Percentiles rank a stretch among this genome's conserved stretches.
Evolutionary conservation across 179 eudicot genomes (phyloP).

Genomic region (Nepenthes alata): DNA sequence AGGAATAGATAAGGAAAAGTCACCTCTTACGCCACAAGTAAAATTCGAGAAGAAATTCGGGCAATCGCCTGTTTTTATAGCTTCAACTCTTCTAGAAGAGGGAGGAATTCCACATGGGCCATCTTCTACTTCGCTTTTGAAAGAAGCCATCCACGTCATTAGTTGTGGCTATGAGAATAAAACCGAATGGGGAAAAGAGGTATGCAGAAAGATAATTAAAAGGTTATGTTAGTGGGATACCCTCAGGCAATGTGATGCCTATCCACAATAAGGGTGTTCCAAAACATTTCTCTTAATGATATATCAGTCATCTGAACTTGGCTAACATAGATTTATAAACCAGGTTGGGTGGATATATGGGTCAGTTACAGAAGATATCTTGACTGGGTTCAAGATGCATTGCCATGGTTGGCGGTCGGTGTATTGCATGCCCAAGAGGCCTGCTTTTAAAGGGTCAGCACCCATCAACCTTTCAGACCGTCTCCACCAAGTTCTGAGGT

Average conservation of each 20-base stretch:
- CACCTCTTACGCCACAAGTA: constrained; percentile 55
- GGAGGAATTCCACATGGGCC: constrained; percentile 48
- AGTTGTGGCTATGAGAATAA: constrained; percentile 73
- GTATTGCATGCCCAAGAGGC: constrained; percentile 81
- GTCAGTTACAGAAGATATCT: constrained; percentile 89
- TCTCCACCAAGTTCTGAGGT: constrained; percentile 88
- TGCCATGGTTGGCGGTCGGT: constrained; percentile 97
- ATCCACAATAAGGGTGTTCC: not conserved
- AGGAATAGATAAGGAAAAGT: constrained; percentile 52
- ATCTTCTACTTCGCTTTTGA: constrained; percentile 49
- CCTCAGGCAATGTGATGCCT: not conserved
- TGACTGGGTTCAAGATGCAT: constrained; percentile 97
- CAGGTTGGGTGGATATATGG: constrained; percentile 96
- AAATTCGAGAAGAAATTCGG: constrained; percentile 69
- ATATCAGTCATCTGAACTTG: not conserved
- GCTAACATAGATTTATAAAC: not conserved
- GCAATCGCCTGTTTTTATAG: constrained; percentile 63
- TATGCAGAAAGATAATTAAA: constrained; percentile 5
- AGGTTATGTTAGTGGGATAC: no score
- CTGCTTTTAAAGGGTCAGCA: constrained; percentile 96
- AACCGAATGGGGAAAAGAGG: constrained; percentile 85
- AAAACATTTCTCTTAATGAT: not conserved
- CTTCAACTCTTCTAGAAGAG: constrained; percentile 51
- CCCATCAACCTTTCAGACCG: constrained; percentile 95
- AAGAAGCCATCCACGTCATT: constrained; percentile 69